These are phyloP conservation scores for Ophiostoma populinum DNA, from an alignment of 2,329 filamentous ascomycete species.

Conservation along the genomic window DNA sequence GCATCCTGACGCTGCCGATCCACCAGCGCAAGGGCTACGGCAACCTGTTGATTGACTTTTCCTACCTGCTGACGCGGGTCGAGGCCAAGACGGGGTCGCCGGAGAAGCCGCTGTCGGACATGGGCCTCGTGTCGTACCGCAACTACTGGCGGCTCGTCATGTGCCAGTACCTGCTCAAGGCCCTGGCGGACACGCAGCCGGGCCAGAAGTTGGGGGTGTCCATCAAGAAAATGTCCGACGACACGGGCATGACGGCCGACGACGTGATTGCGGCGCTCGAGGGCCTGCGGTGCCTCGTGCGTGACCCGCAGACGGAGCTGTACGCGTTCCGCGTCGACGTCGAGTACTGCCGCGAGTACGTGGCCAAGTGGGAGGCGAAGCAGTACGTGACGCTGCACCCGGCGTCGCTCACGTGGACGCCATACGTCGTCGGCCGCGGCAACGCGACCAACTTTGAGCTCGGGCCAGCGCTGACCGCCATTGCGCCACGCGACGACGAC, in stretches of 20 bases:
- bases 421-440: slow-evolving; percentile 85
- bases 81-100: slow-evolving; percentile 90
- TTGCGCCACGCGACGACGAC: slow-evolving; percentile 71
- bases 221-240: slow-evolving; percentile 57
- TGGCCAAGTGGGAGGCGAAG: slow-evolving; percentile 77
- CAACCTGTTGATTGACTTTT: slow-evolving; percentile 93
- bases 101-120: slow-evolving; percentile 93
- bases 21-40: slow-evolving; percentile 96
- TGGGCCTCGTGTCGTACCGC: slow-evolving; percentile 91
- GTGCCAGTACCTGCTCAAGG: slow-evolving; percentile 63
- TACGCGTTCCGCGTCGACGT: slow-evolving; percentile 84
- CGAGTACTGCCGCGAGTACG: slow-evolving; percentile 71
- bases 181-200: slow-evolving; percentile 21
- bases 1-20: slow-evolving; percentile 87
- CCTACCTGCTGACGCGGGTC: slow-evolving; percentile 82
- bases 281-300: slow-evolving; percentile 71
- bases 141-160: slow-evolving; percentile 92
- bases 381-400: slow-evolving; percentile 73
- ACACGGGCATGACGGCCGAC: slow-evolving; percentile 89
- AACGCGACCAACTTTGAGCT: slow-evolving; percentile 72
- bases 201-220: slow-evolving; percentile 33
- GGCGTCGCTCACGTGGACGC: slow-evolving; percentile 77
- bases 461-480: slow-evolving; percentile 63
- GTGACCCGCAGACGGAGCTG: slow-evolving; percentile 71
- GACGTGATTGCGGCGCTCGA: slow-evolving; percentile 91